phyloP scores from a whole-genome alignment of 805 yeast genomes.

The Kuraishia molischiana region DNA sequence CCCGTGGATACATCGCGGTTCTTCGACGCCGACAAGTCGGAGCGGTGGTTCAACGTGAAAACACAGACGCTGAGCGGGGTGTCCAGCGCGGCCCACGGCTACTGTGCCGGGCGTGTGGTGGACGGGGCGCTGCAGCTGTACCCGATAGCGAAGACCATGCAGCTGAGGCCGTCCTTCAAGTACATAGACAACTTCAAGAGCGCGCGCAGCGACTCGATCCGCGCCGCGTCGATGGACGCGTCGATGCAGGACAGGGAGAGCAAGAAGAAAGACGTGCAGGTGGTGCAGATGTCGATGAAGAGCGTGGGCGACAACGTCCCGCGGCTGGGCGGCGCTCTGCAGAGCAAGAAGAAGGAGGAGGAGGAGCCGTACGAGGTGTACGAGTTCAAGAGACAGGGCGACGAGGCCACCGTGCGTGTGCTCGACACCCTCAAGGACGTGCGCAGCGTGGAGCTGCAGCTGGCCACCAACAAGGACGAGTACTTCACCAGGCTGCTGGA shows the following conservation, averaged over 20 bases:
- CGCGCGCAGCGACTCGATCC: conserved; percentile 27
- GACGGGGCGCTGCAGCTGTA: conserved; percentile 49
- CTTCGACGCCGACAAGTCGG: conserved; percentile 55
- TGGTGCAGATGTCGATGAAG: conserved; percentile 72
- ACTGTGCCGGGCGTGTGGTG: conserved; percentile 27
- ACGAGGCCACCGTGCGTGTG: not conserved
- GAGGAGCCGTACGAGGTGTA: conserved; percentile 42
- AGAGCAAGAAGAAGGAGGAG: conserved; percentile 51
- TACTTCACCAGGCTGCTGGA: not conserved
- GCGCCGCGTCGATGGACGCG: conserved; percentile 26
- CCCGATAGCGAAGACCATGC: conserved; percentile 61
- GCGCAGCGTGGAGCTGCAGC: not conserved
- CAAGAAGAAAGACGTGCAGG: conserved; percentile 34
- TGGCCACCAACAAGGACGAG: not conserved
- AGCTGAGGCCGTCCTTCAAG: conserved; percentile 72
- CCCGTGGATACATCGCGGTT: conserved; percentile 64
- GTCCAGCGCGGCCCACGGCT: conserved; percentile 42
- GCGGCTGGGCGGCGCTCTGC: conserved; percentile 59
- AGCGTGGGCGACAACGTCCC: conserved; percentile 46
- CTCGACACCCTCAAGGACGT: not conserved
- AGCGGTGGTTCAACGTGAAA: conserved; percentile 52
- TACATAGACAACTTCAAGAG: conserved; percentile 52
- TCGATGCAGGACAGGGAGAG: conserved; percentile 25
- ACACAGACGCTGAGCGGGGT: conserved; percentile 68
- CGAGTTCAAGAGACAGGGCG: conserved; percentile 1